Evolutionary conservation across 306 rosid species (phyloP), one percentile per base, ranked within the genome.

Genomic region (Corylus heterophylla): DNA sequence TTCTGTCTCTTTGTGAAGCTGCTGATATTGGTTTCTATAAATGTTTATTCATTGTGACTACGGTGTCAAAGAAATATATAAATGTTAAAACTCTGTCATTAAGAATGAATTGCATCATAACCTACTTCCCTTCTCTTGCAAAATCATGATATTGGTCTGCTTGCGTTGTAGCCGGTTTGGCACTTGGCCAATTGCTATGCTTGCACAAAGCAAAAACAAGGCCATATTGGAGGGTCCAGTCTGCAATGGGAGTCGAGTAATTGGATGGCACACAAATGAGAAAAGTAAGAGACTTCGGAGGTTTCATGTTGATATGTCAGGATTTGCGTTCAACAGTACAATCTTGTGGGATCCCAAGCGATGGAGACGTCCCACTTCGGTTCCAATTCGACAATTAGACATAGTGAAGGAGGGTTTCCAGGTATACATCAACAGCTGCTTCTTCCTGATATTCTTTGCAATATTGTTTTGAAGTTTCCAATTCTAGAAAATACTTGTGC

Each of bases 301-400:
- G 89, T 96, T 96, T 87, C 99, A 96, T 81, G 98, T 96, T 83
- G 99, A 96, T 82, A 96, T 96, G 99, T 91, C 99, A 17, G 99
- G 99, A 61, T 96, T 96, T 88, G 99, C 98, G 82, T 93, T 96
- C 85, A 96, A 96, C 68, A 96, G 98, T 86, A 89, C 98, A 85
- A 90, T 96, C 81, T 74, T 96, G 82, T 96, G 99, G 99, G 98
- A 96, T 87, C 88, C 93, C 69, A 96, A 91, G 88, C 84, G 90
- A 86, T 91, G 99, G 98, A 85, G 73, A 62, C 91, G 90, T 78
- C 97, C 88, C 74, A 90, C 89, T 47, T 82, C 94, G 55, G 71
- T 52, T 44, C 89, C 93, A 64, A 85, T 96, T 79, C 89, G 92
- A 71, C 99, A 93, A 76, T 78, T 96, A 62, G 98, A 96, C 85